These are phyloP conservation scores for Hypocrella siamensis DNA, from an alignment of 2,329 filamentous ascomycete species.

Conservation along the genomic window DNA sequence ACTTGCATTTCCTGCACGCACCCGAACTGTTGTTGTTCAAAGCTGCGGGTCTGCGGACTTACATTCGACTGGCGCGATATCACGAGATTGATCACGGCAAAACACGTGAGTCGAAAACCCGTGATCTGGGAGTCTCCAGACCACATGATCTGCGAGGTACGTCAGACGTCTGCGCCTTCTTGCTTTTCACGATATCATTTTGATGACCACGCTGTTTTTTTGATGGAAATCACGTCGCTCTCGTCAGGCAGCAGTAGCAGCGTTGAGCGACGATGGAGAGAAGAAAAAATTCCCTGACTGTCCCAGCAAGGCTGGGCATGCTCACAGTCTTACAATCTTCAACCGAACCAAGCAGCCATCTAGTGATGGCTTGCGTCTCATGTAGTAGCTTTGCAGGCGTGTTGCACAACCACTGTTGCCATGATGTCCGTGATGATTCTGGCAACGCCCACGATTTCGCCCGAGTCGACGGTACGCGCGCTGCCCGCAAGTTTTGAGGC, in stretches of 20 bases:
- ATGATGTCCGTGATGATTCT: too few species aligned
- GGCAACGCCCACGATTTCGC: too few species aligned
- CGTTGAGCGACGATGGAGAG: constrained; percentile 3
- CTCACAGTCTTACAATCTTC: neutral
- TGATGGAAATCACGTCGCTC: constrained; percentile 1
- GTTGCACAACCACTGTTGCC: too few species aligned
- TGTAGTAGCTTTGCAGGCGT: neutral
- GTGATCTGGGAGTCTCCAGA: constrained; percentile 23
- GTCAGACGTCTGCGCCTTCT: constrained; percentile 13
- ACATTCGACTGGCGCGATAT: constrained; percentile 22
- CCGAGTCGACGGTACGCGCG: too few species aligned
- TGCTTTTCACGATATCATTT: constrained; percentile 6
- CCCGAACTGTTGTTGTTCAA: too few species aligned
- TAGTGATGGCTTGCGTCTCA: constrained; percentile 1
- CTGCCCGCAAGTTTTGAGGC: too few species aligned
- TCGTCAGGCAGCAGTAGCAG: neutral
- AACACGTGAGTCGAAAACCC: constrained; percentile 29
- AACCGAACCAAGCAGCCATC: neutral
- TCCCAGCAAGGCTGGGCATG: too few species aligned
- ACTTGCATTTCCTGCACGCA: too few species aligned
- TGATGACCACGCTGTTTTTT: constrained; percentile 4
- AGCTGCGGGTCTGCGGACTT: constrained; percentile 7
- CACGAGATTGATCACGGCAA: constrained; percentile 30
- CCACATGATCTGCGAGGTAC: constrained; percentile 32
- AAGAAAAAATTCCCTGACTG: too few species aligned